These are phyloP conservation scores for Penicillium verhagenii DNA, from an alignment of 495 filamentous ascomycete species.

Conservation along the genomic window DNA sequence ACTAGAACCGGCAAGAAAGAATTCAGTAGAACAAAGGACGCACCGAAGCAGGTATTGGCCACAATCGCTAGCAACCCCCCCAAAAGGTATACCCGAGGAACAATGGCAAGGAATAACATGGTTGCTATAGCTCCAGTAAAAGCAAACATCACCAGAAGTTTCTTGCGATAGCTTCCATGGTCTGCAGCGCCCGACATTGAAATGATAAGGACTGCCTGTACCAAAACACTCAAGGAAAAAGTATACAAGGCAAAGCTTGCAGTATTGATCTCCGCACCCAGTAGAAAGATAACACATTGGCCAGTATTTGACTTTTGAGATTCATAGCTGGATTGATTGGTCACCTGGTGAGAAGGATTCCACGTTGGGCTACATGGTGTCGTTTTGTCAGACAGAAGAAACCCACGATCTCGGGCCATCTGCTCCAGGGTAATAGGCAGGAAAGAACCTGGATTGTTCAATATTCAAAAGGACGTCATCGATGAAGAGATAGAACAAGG, in stretches of 20 bases:
- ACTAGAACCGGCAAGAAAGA: constrained; percentile 81
- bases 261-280: constrained; percentile 88
- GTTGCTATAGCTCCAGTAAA: constrained; percentile 75
- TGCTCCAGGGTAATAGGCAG: constrained; percentile 96
- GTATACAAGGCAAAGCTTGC: constrained; percentile 99
- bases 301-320: constrained; percentile 36
- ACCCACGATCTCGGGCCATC: constrained; percentile 84
- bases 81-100: constrained; percentile 70
- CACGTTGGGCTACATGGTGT: constrained; percentile 65
- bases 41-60: constrained; percentile 86
- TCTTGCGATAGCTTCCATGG: constrained; percentile 91
- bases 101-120: constrained; percentile 84
- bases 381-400: constrained; percentile 70
- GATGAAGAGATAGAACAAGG: constrained; percentile 1
- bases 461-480: neutral
- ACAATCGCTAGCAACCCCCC: constrained; percentile 82
- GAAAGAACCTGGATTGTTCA: constrained; percentile 66
- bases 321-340: constrained; percentile 23
- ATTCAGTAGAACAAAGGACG: constrained; percentile 82
- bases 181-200: constrained; percentile 96
- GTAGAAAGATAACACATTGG: constrained; percentile 79
- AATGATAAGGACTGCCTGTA: constrained; percentile 88
- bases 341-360: constrained; percentile 28
- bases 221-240: constrained; percentile 84
- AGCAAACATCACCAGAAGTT: constrained; percentile 77